phyloP scores from a whole-genome alignment of 2,329 filamentous ascomycete genomes.

The Plectosphaerella sp. region DNA sequence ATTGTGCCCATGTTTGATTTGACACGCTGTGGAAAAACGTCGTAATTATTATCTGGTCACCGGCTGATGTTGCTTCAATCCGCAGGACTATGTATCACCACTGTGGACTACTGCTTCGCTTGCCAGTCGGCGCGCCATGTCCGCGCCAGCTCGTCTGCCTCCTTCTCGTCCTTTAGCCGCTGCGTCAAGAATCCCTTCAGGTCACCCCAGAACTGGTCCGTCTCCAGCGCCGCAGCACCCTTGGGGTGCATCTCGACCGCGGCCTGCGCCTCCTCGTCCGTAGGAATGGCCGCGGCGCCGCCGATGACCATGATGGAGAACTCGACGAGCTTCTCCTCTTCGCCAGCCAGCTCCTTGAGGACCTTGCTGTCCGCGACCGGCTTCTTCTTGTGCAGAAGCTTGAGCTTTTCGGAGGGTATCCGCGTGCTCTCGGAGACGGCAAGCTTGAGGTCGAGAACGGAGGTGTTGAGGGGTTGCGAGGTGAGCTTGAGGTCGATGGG shows the following conservation, averaged over 20 bases:
- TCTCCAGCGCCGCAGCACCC: constrained; percentile 54
- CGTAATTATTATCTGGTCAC: background rate
- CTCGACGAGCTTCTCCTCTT: constrained; percentile 57
- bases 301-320: constrained; percentile 87
- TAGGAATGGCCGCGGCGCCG: constrained; percentile 47
- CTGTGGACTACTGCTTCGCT: constrained; percentile 27
- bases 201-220: constrained; percentile 81
- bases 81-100: no score
- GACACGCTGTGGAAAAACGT: no score
- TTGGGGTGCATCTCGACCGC: constrained; percentile 10
- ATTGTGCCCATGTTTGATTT: no score
- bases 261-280: constrained; percentile 11
- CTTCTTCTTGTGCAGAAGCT: constrained; percentile 83
- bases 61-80: no score
- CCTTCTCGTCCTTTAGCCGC: constrained; percentile 66
- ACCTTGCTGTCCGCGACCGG: constrained; percentile 75
- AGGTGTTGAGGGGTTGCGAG: constrained; percentile 61
- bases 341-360: constrained; percentile 64
- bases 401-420: constrained; percentile 73
- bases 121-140: constrained; percentile 72
- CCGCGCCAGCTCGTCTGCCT: constrained; percentile 58
- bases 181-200: constrained; percentile 75
- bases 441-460: constrained; percentile 73
- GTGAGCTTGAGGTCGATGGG: constrained; percentile 63
- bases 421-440: constrained; percentile 59